phyloP scores from a whole-genome alignment of 73 alveolate species.

The Stentor roeselii region DNA sequence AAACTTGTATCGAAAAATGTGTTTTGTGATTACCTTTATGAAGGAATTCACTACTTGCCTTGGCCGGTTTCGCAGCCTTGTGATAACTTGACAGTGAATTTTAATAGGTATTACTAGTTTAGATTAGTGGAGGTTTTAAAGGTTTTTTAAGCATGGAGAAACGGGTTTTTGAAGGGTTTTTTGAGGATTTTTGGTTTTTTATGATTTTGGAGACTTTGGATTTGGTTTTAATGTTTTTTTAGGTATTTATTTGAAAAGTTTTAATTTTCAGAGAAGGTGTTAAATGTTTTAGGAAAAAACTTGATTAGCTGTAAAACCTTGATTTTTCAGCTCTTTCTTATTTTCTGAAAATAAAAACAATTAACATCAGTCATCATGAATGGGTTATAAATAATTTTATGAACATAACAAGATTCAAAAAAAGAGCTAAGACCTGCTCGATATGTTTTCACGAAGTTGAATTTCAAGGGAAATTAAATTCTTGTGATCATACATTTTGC shows the following conservation, averaged over 20 bases:
- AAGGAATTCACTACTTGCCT: not conserved
- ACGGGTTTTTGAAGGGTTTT: not conserved
- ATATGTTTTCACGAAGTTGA: not conserved
- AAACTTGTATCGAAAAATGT: not conserved
- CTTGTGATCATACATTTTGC: constrained; percentile 8
- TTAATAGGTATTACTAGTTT: not conserved
- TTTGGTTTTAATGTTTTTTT: no score
- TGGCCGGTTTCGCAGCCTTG: not conserved
- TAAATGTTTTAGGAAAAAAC: no score
- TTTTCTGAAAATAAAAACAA: no score
- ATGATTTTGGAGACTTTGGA: not conserved
- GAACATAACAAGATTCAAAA: not conserved
- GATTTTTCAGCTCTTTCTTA: no score
- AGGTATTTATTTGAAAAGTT: not conserved
- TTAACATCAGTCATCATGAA: no score
- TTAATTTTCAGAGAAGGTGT: not conserved
- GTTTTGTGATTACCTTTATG: not conserved
- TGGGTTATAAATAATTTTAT: no score
- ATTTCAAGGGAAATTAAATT: constrained; percentile 2
- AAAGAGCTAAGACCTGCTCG: not conserved
- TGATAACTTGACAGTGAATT: not conserved
- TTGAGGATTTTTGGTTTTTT: not conserved
- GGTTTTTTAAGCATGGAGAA: not conserved
- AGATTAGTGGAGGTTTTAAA: no score
- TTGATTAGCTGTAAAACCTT: no score